These are phyloP conservation scores for Cadophora malorum DNA, from an alignment of 2,329 filamentous ascomycete species.

Conservation along the genomic window DNA sequence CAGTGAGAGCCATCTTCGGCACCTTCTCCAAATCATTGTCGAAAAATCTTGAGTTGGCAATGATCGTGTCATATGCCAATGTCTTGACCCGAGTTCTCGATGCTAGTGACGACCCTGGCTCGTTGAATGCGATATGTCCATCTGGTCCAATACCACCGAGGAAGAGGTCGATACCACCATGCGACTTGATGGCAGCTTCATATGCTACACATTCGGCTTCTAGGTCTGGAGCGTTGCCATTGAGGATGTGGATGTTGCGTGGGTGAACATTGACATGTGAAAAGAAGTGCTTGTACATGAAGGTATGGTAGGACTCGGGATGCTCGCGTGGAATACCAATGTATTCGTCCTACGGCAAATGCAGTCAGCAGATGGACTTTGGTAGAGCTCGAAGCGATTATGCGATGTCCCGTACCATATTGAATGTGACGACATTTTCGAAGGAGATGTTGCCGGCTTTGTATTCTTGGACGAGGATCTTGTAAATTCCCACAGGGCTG, in stretches of 20 bases:
- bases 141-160: slow-evolving; percentile 85
- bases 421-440: slow-evolving; percentile 88
- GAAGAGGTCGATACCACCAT: slow-evolving; percentile 84
- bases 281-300: slow-evolving; percentile 95
- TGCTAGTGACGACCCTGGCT: slow-evolving; percentile 79
- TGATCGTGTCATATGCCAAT: slow-evolving; percentile 83
- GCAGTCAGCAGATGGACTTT: slow-evolving; percentile 20
- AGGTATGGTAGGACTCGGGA: slow-evolving; percentile 85
- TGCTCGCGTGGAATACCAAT: slow-evolving; percentile 83
- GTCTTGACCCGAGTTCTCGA: slow-evolving; percentile 87
- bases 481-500: slow-evolving; percentile 80
- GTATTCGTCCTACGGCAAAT: slow-evolving; percentile 73
- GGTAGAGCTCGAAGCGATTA: slow-evolving; percentile 11
- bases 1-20: slow-evolving; percentile 82
- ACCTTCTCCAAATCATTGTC: slow-evolving; percentile 75
- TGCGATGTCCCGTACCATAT: slow-evolving; percentile 67
- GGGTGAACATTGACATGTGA: slow-evolving; percentile 83
- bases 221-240: slow-evolving; percentile 79
- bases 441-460: slow-evolving; percentile 79
- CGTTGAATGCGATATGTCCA: slow-evolving; percentile 90
- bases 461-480: slow-evolving; percentile 73
- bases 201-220: slow-evolving; percentile 80
- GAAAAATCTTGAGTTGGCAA: slow-evolving; percentile 87
- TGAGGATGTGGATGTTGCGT: slow-evolving; percentile 82
- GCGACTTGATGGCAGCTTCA: slow-evolving; percentile 76